These are phyloP conservation scores for Trametes pubescens DNA, from an alignment of 1,284 basidiomycete species.

Conservation along the genomic window DNA sequence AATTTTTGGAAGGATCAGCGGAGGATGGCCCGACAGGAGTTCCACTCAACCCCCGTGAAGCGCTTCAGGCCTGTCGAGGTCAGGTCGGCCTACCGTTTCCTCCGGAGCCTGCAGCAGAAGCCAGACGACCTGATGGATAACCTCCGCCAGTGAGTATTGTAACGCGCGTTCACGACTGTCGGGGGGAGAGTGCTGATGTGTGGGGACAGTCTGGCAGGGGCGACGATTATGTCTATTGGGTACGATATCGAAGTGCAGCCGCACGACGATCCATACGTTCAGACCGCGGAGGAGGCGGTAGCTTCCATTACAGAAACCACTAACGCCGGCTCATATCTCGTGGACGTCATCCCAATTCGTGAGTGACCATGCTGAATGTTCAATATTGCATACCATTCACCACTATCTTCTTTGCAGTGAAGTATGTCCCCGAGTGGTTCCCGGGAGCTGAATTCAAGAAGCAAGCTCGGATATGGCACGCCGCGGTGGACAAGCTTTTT, in stretches of 20 bases:
- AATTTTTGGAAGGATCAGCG: conserved; percentile 51
- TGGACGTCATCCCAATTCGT: conserved; percentile 39
- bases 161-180: not conserved
- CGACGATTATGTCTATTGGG: conserved; percentile 37
- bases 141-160: conserved; percentile 40
- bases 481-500: conserved; percentile 23
- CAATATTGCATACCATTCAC: not conserved
- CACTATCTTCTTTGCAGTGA: conserved; percentile 5
- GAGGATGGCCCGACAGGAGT: conserved; percentile 44
- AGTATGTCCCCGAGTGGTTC: conserved; percentile 39
- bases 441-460: conserved; percentile 40
- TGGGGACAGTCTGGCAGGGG: conserved; percentile 34
- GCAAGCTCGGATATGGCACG: conserved; percentile 32
- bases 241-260: conserved; percentile 40
- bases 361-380: conserved; percentile 2
- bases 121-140: conserved; percentile 36
- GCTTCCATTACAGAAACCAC: conserved; percentile 27
- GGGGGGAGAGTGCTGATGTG: not conserved
- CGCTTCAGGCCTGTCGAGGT: conserved; percentile 25
- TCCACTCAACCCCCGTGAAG: conserved; percentile 25
- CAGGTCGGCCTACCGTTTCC: conserved; percentile 43
- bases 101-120: conserved; percentile 42
- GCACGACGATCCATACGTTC: conserved; percentile 37
- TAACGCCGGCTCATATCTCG: conserved; percentile 34
- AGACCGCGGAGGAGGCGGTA: conserved; percentile 36